Conservation (phyloP, 78 protist genomes). For the Creolimax fragrantissima region DNA sequence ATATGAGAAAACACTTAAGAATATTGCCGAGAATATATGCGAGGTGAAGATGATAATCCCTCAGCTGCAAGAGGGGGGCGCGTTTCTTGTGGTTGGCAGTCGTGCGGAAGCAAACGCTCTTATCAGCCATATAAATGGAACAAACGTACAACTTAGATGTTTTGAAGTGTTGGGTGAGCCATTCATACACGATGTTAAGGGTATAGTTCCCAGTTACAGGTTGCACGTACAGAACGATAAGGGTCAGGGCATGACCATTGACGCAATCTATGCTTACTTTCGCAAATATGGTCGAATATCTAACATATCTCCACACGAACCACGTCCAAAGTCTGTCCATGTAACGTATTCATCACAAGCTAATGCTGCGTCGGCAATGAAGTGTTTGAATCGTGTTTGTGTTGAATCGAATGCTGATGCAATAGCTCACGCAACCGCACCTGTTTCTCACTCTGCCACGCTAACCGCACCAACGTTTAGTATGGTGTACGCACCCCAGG, state of each 20-base stretch:
- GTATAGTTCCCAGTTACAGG: neutral
- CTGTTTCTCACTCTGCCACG: too few species aligned
- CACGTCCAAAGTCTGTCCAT: neutral
- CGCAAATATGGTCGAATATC: neutral
- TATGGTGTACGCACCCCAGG: neutral
- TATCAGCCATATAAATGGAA: neutral
- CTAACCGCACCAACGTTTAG: neutral
- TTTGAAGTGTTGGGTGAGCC: neutral
- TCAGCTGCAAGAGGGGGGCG: neutral
- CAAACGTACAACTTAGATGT: neutral
- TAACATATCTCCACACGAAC: neutral
- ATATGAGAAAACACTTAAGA: neutral
- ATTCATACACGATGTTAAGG: neutral
- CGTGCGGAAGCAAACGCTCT: neutral
- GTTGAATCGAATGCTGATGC: too few species aligned
- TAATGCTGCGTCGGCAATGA: neutral
- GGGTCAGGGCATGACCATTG: neutral
- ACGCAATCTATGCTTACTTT: neutral
- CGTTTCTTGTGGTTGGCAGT: neutral
- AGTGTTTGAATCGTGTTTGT: neutral
- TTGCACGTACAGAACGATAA: neutral
- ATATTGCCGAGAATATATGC: neutral
- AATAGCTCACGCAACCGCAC: too few species aligned
- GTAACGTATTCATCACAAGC: neutral
- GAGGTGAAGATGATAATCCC: neutral